A percentile compares a stretch with the other conserved stretches of the same genome.
phyloP scores from a whole-genome alignment of 208 protist genomes.

The Wallacemonas collosoma region DNA sequence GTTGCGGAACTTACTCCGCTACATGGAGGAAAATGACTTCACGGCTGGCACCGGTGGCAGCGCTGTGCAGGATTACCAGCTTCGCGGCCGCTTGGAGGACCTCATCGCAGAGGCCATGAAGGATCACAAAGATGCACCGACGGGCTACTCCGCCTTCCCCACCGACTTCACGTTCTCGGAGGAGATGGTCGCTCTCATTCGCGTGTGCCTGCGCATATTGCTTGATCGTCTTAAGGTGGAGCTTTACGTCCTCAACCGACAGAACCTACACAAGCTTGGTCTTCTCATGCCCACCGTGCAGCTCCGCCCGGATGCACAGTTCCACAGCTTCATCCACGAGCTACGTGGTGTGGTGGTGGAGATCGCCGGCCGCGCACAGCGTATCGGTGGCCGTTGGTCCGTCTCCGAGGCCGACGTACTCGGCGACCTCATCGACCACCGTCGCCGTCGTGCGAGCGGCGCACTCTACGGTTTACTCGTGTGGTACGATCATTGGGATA shows the following conservation, averaged over 20 bases:
- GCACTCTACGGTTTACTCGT: slow-evolving; percentile 71
- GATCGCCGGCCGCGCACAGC: slow-evolving; percentile 52
- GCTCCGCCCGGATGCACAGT: slow-evolving; percentile 62
- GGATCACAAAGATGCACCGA: slow-evolving; percentile 30
- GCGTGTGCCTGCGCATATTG: slow-evolving; percentile 63
- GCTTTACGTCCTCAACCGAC: slow-evolving; percentile 74
- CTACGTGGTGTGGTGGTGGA: slow-evolving; percentile 66
- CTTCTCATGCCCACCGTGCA: slow-evolving; percentile 65
- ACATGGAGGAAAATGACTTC: slow-evolving; percentile 44
- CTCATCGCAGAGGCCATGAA: slow-evolving; percentile 45
- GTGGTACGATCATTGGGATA: slow-evolving; percentile 87
- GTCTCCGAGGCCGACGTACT: slow-evolving; percentile 61
- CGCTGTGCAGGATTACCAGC: slow-evolving; percentile 33
- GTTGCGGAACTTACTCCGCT: slow-evolving; percentile 39
- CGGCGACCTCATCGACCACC: slow-evolving; percentile 59
- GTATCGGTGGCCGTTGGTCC: slow-evolving; percentile 63
- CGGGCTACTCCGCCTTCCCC: slow-evolving; percentile 56
- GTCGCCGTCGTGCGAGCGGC: slow-evolving; percentile 55
- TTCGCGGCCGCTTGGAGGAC: slow-evolving; percentile 62
- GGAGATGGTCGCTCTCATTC: slow-evolving; percentile 66
- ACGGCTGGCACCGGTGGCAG: slow-evolving; percentile 18
- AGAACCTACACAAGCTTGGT: slow-evolving; percentile 60
- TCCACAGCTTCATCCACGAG: slow-evolving; percentile 71
- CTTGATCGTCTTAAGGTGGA: slow-evolving; percentile 77
- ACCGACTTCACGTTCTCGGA: slow-evolving; percentile 65